Base-by-base conservation (phyloP, 306 rosid species). In the Biancaea sappan region DNA sequence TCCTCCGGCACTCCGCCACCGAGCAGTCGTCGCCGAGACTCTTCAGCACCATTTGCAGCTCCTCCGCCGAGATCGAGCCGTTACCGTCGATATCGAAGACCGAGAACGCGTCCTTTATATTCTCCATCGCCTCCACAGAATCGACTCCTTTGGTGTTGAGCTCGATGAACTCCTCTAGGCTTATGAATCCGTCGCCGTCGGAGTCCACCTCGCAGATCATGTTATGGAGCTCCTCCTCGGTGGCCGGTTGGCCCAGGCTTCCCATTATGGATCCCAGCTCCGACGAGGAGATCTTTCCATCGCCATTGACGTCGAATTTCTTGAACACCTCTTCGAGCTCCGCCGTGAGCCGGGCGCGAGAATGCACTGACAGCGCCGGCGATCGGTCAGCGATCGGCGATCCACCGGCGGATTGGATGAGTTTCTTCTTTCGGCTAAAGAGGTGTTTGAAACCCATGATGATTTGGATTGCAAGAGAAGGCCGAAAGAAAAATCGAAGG, bases 41-140 rank as follows among this genome's bases (percentile, higher is more conserved):
- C 57, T 64, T 66, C 83, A 94, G 66, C 9, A 94, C 99, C 74
- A 81, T 80, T 51, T 86, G 79, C 4, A 94, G 82, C 48, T 94
- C 99, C 84, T 94, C 99, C 1, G 89, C 99, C 1, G 97, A 75
- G 22, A 94, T 94, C n/a, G 87, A 79, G 0, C 99, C 99, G 57
- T 94, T 90, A 0, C 91, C 90, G 54, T 94, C 96, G 14, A 92
- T 80, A 41, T 94, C 99, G 78, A 90, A 94, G 1, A 94, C 95
- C 0, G 91, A 69, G 84, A 94, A 94, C 0, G 99, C 99, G 16
- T 84, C 99, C 69, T 85, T 90, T 16, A 94, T 83, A 54, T 87
- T 94, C 84, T 79, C 89, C 40, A 94, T 6, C 3, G 81, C 88
- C 88, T 94, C 99, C 2, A 73, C 81, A 10, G 93, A 83, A 77